Evolutionary conservation across 148 eudicot species (phyloP), one percentile per base, ranked within the genome.

Genomic region (Fagopyrum tataricum): DNA sequence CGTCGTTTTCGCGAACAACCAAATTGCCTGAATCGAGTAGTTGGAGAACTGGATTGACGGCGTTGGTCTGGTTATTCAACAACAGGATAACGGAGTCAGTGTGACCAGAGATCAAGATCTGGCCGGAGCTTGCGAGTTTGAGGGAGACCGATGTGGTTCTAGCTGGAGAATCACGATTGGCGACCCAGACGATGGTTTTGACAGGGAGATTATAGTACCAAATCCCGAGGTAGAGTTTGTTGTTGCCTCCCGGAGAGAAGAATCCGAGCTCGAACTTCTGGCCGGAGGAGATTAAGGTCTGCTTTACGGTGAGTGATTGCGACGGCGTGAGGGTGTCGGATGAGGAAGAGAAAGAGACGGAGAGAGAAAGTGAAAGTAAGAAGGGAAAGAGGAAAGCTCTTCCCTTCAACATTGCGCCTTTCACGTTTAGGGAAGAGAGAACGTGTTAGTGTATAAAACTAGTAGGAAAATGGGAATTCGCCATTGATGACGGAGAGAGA

Each of bases 1-100:
- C 74, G 51, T 73, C 64, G 79, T 75, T 58, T 20, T 78, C 80
- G 4, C 83, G 61, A 24, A 85, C 67, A 31, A 85, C 82, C 73
- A 85, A 37, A 80, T 85, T 85, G 4, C 88, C 85, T 2, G 82
- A 66, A 61, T 82, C 82, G 10, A 82, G 67, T 1, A 85, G 69
- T 64, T 78, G 84, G 3, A 78, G 20, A 12, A 81, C 80, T 18
- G 80, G 80, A 18, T 74, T 78, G 3, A 1, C 31, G 10, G 76
- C 80, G 23, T 23, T 5, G n/a, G 73, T n/a, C 12, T 46, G 14
- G 23, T 73, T 48, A 0, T 66, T 15, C n/a, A 67, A 72, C 84
- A 89, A 90, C 0, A 80, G 46, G 6, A 67, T 2, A 9, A 43
- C 72, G 8, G 52, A 74, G 4, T 67, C 26, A 4, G 4, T 2